phyloP scores from a whole-genome alignment of 2,329 filamentous ascomycete genomes.

The Penicillium griseofulvum region DNA sequence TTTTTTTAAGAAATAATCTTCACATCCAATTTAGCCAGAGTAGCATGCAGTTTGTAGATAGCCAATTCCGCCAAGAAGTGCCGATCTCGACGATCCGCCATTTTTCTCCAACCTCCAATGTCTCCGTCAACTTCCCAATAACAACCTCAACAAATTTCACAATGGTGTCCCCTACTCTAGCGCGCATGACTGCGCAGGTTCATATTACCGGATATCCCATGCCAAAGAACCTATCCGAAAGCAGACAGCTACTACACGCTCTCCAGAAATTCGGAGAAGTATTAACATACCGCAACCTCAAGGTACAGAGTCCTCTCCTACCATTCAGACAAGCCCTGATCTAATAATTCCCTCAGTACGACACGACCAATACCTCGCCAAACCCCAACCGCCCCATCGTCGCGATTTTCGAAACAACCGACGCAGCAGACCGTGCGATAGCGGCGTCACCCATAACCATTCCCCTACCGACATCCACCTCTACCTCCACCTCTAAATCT shows the following conservation, averaged over 20 bases:
- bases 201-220: conserved; percentile 31
- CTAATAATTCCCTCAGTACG: conserved; percentile 25
- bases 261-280: conserved; percentile 45
- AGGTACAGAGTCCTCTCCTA: conserved; percentile 22
- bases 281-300: conserved; percentile 37
- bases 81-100: conserved; percentile 8
- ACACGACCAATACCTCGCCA: conserved; percentile 25
- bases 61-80: conserved; percentile 11
- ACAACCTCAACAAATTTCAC: background rate
- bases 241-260: conserved; percentile 34
- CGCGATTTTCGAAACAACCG: conserved; percentile 38
- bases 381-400: conserved; percentile 24
- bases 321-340: background rate
- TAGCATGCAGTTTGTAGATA: background rate
- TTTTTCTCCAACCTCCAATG: conserved; percentile 10
- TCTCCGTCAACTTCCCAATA: background rate
- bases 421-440: conserved; percentile 35
- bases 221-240: conserved; percentile 33
- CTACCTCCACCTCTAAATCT: background rate
- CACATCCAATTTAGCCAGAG: background rate
- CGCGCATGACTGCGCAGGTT: conserved; percentile 24
- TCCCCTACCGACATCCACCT: conserved; percentile 10
- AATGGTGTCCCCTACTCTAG: conserved; percentile 13
- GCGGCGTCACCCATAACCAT: conserved; percentile 33
- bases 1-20: background rate